Base-by-base conservation (phyloP, 768 basidiomycete species). In the Rhodotorula taiwanensis region DNA sequence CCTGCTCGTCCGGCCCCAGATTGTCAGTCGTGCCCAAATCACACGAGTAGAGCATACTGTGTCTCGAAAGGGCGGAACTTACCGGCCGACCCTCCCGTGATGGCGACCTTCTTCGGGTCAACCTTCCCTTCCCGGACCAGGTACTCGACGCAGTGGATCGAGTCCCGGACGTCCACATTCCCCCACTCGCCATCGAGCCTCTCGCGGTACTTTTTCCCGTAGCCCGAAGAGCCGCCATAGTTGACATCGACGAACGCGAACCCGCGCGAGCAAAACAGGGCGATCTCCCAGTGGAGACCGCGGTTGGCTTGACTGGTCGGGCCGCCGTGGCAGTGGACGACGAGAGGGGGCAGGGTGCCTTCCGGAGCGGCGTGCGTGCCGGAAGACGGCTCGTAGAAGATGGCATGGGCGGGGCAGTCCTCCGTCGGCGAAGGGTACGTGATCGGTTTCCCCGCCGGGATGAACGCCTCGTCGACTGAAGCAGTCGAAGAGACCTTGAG, bases 181-280 rank as follows among this genome's bases (percentile, higher is more conserved):
- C 88, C 89, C 89, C 89, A 91, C 18, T 82, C 76, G 9, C 79
- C 80, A 43, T 78, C 77, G 5, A 90, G 81, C 21, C 84, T 80
- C 56, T 80, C 79, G 60, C 77, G 77, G 64, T 87, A 89, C 48
- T 78, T 76, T 7, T 85, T 80, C 0, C 88, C 88, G 70, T 84
- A 88, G 0, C 87, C 84, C 8, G 82, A 13, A 21, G 39, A 33
- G 21, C 30, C 55, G 31, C 55, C 53, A 30, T 54, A 54, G 45
- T 89, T 85, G 47, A 90, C 86, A 57, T 86, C 85, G 41, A 86
- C 69, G 82, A 86, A 69, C 83, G 61, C 52, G 41, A 58, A 58
- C 0, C 66, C 75, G 25, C 71, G 64, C 34, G 81, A 82, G 0
- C 86, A 87, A 65, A 83, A 87, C 69, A 80, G 88, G 67, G 86